phyloP scores from a whole-genome alignment of 78 protist genomes.

The Pigoraptor vietnamica region DNA sequence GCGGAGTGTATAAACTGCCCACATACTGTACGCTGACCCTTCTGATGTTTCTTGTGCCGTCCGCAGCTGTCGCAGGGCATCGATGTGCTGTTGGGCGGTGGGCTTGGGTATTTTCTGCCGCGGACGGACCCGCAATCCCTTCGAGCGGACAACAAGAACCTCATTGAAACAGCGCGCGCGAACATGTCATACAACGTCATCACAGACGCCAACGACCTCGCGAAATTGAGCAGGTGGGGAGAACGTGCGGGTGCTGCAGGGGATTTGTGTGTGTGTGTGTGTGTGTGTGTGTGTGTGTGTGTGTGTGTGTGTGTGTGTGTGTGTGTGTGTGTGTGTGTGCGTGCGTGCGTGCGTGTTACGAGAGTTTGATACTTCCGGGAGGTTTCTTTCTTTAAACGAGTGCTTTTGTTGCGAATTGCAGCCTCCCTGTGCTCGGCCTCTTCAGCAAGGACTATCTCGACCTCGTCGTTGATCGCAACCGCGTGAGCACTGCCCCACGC shows the following conservation, averaged over 20 bases:
- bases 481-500: neutral
- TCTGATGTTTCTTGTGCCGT: too few relatives aligned
- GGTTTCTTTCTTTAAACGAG: too few relatives aligned
- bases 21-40: too few relatives aligned
- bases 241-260: neutral
- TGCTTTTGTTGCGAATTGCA: too few relatives aligned
- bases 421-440: neutral
- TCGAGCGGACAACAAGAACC: neutral
- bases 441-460: neutral
- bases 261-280: neutral
- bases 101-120: neutral
- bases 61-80: neutral
- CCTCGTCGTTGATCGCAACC: neutral
- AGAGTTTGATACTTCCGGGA: too few relatives aligned
- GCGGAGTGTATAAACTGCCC: too few relatives aligned
- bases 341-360: neutral
- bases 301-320: neutral
- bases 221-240: too few relatives aligned
- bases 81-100: constrained; percentile 31
- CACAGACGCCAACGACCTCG: neutral
- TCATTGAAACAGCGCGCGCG: neutral
- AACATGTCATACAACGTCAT: neutral
- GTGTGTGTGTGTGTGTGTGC: neutral
- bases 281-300: neutral
- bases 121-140: neutral